A percentile compares a stretch with the other conserved stretches of the same genome.
phyloP scores from a whole-genome alignment of 495 filamentous ascomycete species.

The Talaromyces thailandensis region DNA sequence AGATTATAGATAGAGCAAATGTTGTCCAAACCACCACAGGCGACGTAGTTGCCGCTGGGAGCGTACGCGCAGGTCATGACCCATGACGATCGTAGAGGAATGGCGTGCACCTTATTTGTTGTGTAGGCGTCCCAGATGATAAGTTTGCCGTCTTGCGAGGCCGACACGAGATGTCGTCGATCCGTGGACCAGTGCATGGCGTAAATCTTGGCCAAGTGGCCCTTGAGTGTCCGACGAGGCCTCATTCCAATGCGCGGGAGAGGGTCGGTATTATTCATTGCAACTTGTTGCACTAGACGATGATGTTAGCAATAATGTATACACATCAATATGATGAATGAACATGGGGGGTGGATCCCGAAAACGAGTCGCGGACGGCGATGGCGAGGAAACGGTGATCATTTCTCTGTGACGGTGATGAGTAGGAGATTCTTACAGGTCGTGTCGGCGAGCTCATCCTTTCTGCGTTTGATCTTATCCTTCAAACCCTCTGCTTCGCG shows the following conservation, averaged over 20 bases:
- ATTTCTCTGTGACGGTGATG: background rate
- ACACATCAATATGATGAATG: background rate
- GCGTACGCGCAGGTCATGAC: slow-evolving; percentile 99
- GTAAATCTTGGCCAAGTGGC: slow-evolving; percentile 97
- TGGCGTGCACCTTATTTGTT: slow-evolving; percentile 98
- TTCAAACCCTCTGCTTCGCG: slow-evolving; percentile 97
- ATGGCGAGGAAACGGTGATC: background rate
- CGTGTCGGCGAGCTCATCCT: slow-evolving; percentile 97
- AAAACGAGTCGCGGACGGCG: background rate
- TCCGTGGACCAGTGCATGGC: slow-evolving; percentile 99
- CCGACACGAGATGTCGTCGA: slow-evolving; percentile 92
- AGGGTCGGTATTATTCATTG: slow-evolving; percentile 76
- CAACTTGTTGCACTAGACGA: slow-evolving; percentile 74
- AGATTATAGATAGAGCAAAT: slow-evolving; percentile 99
- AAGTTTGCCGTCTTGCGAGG: slow-evolving; percentile 97
- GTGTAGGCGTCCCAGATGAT: slow-evolving; percentile 99
- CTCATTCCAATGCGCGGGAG: slow-evolving; percentile 94
- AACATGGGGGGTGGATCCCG: background rate
- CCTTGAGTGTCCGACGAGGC: slow-evolving; percentile 89
- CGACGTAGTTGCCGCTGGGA: slow-evolving; percentile 95
- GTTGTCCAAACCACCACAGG: slow-evolving; percentile 96
- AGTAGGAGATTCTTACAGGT: slow-evolving; percentile 62
- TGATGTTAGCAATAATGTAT: background rate
- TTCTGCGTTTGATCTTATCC: slow-evolving; percentile 98
- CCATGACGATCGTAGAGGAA: slow-evolving; percentile 97